Evolutionary conservation across 768 basidiomycete genomes (phyloP).

Genomic region (Agaricus blazei): DNA sequence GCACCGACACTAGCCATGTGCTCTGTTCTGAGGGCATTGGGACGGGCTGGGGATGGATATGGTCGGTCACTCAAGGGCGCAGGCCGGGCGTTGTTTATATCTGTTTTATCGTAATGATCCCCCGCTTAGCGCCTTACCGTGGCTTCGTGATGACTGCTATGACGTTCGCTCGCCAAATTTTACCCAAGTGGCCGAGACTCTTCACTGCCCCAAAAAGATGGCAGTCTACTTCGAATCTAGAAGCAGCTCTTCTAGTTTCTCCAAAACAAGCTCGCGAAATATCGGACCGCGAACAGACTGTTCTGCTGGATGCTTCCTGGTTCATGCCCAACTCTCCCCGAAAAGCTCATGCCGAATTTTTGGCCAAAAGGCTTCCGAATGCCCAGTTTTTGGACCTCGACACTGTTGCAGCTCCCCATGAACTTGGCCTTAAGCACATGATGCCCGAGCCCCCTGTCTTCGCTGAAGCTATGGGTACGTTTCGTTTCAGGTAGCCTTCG

Average conservation of each 20-base stretch:
- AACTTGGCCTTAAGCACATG: slow-evolving; percentile 90
- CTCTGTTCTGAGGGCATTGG: slow-evolving; percentile 93
- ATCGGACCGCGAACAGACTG: slow-evolving; percentile 27
- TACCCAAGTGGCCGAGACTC: background rate
- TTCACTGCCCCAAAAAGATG: slow-evolving; percentile 21
- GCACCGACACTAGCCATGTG: slow-evolving; percentile 88
- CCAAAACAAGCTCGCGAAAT: slow-evolving; percentile 42
- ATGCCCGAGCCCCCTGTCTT: slow-evolving; percentile 74
- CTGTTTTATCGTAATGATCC: slow-evolving; percentile 12
- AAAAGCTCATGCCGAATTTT: slow-evolving; percentile 65
- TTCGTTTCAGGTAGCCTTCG: background rate
- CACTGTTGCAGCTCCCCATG: slow-evolving; percentile 65
- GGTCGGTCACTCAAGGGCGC: slow-evolving; percentile 11
- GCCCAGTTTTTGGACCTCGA: slow-evolving; percentile 80
- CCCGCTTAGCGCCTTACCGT: background rate
- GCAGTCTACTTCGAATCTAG: slow-evolving; percentile 25
- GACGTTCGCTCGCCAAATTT: slow-evolving; percentile 8
- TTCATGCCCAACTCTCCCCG: slow-evolving; percentile 89
- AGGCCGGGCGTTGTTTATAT: slow-evolving; percentile 7
- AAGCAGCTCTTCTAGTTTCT: slow-evolving; percentile 46
- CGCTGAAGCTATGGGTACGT: slow-evolving; percentile 74
- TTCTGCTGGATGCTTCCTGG: slow-evolving; percentile 79
- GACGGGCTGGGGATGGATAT: slow-evolving; percentile 8
- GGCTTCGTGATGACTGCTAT: background rate
- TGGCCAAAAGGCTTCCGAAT: slow-evolving; percentile 58